Evolutionary conservation across 2,329 filamentous ascomycete genomes (phyloP).

Genomic region (Penicillium sp.): DNA sequence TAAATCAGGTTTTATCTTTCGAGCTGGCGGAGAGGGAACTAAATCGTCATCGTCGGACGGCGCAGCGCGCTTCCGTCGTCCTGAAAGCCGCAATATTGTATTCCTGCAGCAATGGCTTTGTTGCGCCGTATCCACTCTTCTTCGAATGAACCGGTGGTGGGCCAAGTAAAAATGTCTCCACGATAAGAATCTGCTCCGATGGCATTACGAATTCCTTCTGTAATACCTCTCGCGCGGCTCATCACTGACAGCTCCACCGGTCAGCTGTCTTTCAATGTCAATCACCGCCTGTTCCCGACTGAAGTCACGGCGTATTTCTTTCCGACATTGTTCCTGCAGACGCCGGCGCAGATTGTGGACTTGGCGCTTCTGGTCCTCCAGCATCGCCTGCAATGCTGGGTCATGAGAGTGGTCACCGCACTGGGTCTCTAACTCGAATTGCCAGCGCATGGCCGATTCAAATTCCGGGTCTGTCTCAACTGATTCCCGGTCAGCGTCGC

Average conservation of each 20-base stretch:
- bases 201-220: slow-evolving; percentile 21
- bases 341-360: background rate
- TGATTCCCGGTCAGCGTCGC: slow-evolving; percentile 2
- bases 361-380: background rate
- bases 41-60: slow-evolving; percentile 13
- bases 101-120: slow-evolving; percentile 19
- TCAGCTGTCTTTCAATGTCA: background rate
- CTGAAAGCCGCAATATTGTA: slow-evolving; percentile 24
- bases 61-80: slow-evolving; percentile 18
- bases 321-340: background rate
- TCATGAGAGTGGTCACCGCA: background rate
- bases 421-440: background rate
- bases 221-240: background rate
- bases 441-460: background rate
- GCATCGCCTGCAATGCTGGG: background rate
- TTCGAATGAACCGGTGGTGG: slow-evolving; percentile 25
- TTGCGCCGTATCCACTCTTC: slow-evolving; percentile 24
- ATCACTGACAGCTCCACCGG: background rate
- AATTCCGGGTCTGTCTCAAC: background rate
- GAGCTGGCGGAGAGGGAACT: slow-evolving; percentile 12
- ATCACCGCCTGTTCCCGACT: background rate
- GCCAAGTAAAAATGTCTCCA: slow-evolving; percentile 27
- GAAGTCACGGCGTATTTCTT: background rate
- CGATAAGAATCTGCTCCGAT: slow-evolving; percentile 24
- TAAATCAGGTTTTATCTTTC: slow-evolving; percentile 10